phyloP scores from a whole-genome alignment of 306 rosid genomes.

The Albizia julibrissin region DNA sequence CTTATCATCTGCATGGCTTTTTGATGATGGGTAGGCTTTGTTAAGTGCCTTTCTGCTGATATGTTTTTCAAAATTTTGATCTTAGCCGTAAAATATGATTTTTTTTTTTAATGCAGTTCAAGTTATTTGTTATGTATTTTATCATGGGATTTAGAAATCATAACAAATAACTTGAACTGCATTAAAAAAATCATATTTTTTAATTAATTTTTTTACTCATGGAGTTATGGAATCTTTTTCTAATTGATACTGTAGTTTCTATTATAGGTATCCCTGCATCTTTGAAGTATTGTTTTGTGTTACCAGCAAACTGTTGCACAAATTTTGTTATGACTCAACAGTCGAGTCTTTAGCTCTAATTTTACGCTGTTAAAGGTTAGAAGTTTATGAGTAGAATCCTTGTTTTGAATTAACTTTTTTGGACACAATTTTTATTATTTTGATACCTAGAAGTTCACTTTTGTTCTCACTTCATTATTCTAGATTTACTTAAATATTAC shows the following conservation, averaged over 20 bases:
- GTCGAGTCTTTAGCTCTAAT: neutral
- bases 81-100: neutral
- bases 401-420: neutral
- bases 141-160: too few species aligned
- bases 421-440: too few species aligned
- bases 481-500: neutral
- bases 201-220: too few species aligned
- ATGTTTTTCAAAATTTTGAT: too few species aligned
- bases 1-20: neutral
- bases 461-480: too few species aligned
- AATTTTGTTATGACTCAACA: too few species aligned
- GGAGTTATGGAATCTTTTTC: neutral
- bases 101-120: too few species aligned
- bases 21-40: neutral
- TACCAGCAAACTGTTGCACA: neutral
- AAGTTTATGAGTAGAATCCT: neutral
- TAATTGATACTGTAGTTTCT: neutral
- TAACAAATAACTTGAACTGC: too few species aligned
- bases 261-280: neutral
- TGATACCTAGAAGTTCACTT: too few species aligned
- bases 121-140: too few species aligned
- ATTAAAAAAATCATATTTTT: too few species aligned
- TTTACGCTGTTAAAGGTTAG: neutral
- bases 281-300: too few species aligned
- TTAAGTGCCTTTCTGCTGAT: neutral